Evolutionary conservation across 75 land plant genomes (phyloP).

Genomic region (Picea glauca): DNA sequence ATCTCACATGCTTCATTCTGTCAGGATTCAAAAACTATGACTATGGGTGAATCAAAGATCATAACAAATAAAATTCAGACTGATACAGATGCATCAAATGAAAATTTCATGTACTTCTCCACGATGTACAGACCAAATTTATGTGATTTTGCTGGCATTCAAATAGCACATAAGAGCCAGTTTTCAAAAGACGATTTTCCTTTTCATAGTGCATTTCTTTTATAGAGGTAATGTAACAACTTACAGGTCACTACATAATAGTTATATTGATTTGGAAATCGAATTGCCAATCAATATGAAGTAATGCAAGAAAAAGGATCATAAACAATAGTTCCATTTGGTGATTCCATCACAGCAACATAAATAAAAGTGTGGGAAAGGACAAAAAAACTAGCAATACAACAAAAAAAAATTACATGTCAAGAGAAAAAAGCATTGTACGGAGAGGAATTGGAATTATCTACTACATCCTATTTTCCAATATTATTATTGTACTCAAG

Average conservation of each 20-base stretch:
- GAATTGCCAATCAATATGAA: neutral
- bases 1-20: neutral
- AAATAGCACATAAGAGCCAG: neutral
- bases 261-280: neutral
- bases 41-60: neutral
- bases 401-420: too few species aligned
- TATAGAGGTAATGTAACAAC: neutral
- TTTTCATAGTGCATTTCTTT: neutral
- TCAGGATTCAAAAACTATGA: neutral
- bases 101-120: neutral
- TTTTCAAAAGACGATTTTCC: neutral
- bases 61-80: neutral
- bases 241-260: neutral
- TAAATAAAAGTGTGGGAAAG: too few species aligned
- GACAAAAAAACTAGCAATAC: too few species aligned
- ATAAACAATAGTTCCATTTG: too few species aligned
- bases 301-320: neutral
- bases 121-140: too few species aligned
- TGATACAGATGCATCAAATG: neutral
- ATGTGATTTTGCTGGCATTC: neutral
- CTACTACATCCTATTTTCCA: too few species aligned
- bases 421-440: too few species aligned
- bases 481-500: too few species aligned
- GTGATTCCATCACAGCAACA: neutral
- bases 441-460: too few species aligned